A percentile compares a stretch with the other conserved stretches of the same genome.
phyloP scores from a whole-genome alignment of 176 grass and related monocot genomes.

The Coix lacrymajobi region DNA sequence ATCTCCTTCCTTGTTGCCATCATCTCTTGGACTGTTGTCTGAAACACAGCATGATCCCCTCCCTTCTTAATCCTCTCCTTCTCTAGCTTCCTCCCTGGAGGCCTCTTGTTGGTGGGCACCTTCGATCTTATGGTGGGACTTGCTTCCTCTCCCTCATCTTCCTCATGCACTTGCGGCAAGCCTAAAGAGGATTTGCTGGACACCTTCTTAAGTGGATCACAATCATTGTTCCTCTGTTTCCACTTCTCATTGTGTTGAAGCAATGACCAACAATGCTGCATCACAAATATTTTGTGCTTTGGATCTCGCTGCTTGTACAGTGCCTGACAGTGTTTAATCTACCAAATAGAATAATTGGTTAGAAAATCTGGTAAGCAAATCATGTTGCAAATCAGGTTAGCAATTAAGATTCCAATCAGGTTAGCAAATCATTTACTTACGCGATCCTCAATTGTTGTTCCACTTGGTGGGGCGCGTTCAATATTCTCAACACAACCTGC shows the following conservation, averaged over 20 bases:
- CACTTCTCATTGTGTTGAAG: background rate
- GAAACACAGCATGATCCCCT: background rate
- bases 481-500: background rate
- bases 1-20: background rate
- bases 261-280: background rate
- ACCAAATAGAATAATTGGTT: too few relatives aligned
- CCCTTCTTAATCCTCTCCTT: background rate
- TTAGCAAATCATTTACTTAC: background rate
- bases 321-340: too few relatives aligned
- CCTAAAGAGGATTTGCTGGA: too few relatives aligned
- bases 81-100: background rate
- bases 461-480: background rate
- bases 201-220: background rate
- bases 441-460: background rate
- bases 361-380: too few relatives aligned
- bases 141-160: background rate
- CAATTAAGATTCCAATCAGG: too few relatives aligned
- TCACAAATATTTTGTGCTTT: background rate
- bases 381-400: too few relatives aligned
- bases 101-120: background rate
- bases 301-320: background rate
- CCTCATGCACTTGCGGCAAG: background rate
- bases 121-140: background rate
- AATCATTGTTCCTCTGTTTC: background rate
- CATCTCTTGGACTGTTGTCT: background rate